Conservation (phyloP, 139 green algal species). For the Auxenochlorella pyrenoidosa region DNA sequence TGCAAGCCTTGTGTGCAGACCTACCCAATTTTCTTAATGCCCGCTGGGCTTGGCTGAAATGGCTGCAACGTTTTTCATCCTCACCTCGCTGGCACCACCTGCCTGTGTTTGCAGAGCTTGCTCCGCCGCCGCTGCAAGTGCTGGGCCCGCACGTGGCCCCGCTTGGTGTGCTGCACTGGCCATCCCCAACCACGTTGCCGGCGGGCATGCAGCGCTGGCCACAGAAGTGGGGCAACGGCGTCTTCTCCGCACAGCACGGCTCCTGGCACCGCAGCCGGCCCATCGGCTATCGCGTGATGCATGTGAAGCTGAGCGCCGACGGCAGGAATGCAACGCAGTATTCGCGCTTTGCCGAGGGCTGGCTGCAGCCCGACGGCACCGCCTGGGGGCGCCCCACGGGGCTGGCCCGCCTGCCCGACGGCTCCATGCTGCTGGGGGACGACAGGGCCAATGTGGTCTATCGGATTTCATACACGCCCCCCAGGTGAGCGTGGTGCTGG, state of each 20-base stretch:
- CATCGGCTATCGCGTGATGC: not conserved
- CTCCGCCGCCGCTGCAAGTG: not conserved
- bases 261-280: not conserved
- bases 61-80: too few relatives aligned
- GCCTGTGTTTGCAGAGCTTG: not conserved
- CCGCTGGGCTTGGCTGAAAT: too few relatives aligned
- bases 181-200: too few relatives aligned
- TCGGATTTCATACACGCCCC: not conserved
- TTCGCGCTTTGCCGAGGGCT: not conserved
- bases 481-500: too few relatives aligned
- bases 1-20: too few relatives aligned
- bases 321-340: not conserved
- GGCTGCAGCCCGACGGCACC: not conserved
- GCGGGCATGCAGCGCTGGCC: not conserved
- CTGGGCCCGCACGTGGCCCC: not conserved
- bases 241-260: constrained; percentile 3
- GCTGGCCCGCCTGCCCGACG: not conserved
- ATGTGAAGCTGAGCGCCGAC: not conserved
- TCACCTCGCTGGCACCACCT: too few relatives aligned
- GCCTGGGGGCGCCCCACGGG: not conserved
- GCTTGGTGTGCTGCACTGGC: not conserved
- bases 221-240: not conserved
- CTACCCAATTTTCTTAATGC: too few relatives aligned
- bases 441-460: not conserved
- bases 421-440: not conserved